phyloP scores from a whole-genome alignment of 2,329 filamentous ascomycete genomes.

The Cladosporium cucumerinum region DNA sequence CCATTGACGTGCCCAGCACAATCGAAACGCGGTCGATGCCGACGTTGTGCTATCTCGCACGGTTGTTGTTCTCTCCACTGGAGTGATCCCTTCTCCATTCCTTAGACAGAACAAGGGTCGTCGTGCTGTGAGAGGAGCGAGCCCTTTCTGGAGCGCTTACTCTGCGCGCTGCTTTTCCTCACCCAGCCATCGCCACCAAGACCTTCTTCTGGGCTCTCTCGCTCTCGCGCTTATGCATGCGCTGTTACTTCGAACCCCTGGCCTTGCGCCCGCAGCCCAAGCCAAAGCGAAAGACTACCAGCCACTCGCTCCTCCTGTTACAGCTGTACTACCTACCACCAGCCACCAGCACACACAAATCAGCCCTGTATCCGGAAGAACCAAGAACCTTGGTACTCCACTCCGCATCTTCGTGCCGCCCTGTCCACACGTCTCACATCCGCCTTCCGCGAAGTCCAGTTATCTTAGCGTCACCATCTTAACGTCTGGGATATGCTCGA shows the following conservation, averaged over 20 bases:
- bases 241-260: not conserved
- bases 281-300: not conserved
- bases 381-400: not conserved
- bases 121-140: not conserved
- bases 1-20: not conserved
- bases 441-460: not conserved
- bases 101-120: not conserved
- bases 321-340: not conserved
- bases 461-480: not conserved
- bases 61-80: not conserved
- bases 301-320: not conserved
- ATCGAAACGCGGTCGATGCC: not conserved
- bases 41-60: not conserved
- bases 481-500: not conserved
- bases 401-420: not conserved
- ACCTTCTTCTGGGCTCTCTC: not conserved
- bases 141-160: not conserved
- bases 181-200: not conserved
- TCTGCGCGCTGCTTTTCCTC: not conserved
- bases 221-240: conserved; percentile 2
- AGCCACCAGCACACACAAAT: not conserved
- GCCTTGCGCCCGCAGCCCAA: not conserved
- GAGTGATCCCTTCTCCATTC: conserved; percentile 1
- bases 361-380: not conserved
- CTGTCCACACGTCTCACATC: not conserved